A percentile compares a stretch with the other conserved stretches of the same genome.
These are phyloP conservation scores for peach (Prunus persica) DNA, from an alignment of 306 rosid genomes.

Conservation along the genomic window Prunus_persica_NCBIv2 NC_034016.1:13019001-13019500, in stretches of 20 bases:
- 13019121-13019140: slow-evolving; percentile 72
- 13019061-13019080: slow-evolving; percentile 94
- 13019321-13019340: slow-evolving; percentile 95
- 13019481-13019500: slow-evolving; percentile 59
- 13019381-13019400: slow-evolving; percentile 73
- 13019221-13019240: slow-evolving; percentile 73
- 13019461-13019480: slow-evolving; percentile 69
- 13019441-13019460: slow-evolving; percentile 71
- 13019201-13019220: slow-evolving; percentile 40
- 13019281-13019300: slow-evolving; percentile 37
- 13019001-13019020: neutral
- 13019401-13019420: slow-evolving; percentile 68
- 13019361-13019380: slow-evolving; percentile 72
- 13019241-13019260: slow-evolving; percentile 58
- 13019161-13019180: slow-evolving; percentile 59
- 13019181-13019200: slow-evolving; percentile 48
- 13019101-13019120: slow-evolving; percentile 85
- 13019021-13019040: slow-evolving; percentile 37
- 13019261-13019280: slow-evolving; percentile 42
- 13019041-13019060: slow-evolving; percentile 99
- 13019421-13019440: slow-evolving; percentile 51
- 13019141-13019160: slow-evolving; percentile 69
- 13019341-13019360: slow-evolving; percentile 79
- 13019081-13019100: slow-evolving; percentile 96
- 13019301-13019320: slow-evolving; percentile 60